Conservation (phyloP, 2,329 filamentous ascomycete species). For the Simplicillium aogashimaense region DNA sequence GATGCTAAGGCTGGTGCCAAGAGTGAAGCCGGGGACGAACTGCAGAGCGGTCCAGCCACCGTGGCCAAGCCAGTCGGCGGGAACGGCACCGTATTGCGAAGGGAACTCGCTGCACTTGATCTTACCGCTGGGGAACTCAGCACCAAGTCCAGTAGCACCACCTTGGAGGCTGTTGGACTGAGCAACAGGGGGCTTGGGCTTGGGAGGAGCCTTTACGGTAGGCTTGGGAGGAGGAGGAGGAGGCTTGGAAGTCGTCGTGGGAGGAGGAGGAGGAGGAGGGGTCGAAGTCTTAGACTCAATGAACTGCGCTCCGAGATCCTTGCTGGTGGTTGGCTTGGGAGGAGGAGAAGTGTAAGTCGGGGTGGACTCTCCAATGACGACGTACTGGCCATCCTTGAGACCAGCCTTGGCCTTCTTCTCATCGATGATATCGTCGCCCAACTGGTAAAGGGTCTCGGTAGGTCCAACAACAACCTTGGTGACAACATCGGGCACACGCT, state of each 20-base stretch:
- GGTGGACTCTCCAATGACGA: constrained; percentile 49
- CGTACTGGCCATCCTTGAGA: constrained; percentile 60
- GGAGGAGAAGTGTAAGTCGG: constrained; percentile 40
- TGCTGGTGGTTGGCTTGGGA: constrained; percentile 23
- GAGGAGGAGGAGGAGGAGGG: constrained; percentile 19
- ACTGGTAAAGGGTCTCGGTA: constrained; percentile 60
- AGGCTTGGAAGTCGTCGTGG: constrained; percentile 13
- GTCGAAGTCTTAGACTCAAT: constrained; percentile 33
- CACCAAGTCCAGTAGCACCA: constrained; percentile 45
- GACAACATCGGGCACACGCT: constrained; percentile 33
- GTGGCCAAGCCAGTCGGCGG: constrained; percentile 57
- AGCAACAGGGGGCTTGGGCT: constrained; percentile 3
- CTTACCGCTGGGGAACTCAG: constrained; percentile 65
- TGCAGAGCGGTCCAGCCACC: constrained; percentile 78
- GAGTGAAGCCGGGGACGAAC: constrained; percentile 40
- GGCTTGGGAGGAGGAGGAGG: constrained; percentile 11
- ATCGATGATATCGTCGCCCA: constrained; percentile 54
- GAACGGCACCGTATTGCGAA: constrained; percentile 66
- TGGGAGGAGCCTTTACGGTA: constrained; percentile 1
- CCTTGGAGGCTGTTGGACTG: constrained; percentile 13
- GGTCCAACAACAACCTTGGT: constrained; percentile 48
- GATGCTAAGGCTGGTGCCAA: constrained; percentile 40
- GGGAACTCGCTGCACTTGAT: constrained; percentile 68
- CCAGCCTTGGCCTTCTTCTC: constrained; percentile 59
- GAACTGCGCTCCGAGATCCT: constrained; percentile 35